Conservation (phyloP, 108 stramenopile species). For the Licmophora abbreviata region DNA sequence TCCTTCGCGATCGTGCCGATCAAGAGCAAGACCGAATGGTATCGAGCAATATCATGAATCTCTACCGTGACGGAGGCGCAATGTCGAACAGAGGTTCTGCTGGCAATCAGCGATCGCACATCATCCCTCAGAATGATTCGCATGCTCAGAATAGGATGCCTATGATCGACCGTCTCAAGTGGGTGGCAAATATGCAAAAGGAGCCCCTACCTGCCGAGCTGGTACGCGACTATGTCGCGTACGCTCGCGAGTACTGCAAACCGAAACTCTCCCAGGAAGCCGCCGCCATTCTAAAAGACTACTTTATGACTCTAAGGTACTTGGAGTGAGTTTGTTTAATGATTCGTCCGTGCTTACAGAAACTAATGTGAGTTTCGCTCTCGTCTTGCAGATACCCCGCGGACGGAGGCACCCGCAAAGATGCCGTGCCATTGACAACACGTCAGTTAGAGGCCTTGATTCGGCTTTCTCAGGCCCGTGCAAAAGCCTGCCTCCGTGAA, state of each 20-base stretch:
- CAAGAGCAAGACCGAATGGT: slow-evolving; percentile 83
- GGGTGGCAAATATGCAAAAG: slow-evolving; percentile 69
- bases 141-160: slow-evolving; percentile 6
- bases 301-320: slow-evolving; percentile 84
- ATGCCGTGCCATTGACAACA: slow-evolving; percentile 92
- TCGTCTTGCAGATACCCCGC: slow-evolving; percentile 27
- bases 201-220: slow-evolving; percentile 71
- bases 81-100: neutral
- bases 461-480: slow-evolving; percentile 89
- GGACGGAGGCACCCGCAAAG: slow-evolving; percentile 29
- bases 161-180: slow-evolving; percentile 50
- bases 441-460: slow-evolving; percentile 96
- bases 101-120: neutral
- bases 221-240: slow-evolving; percentile 94
- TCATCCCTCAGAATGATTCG: neutral
- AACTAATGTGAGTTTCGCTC: slow-evolving; percentile 1
- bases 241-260: slow-evolving; percentile 88
- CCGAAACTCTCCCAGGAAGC: slow-evolving; percentile 85
- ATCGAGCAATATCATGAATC: slow-evolving; percentile 88
- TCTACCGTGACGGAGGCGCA: slow-evolving; percentile 35
- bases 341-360: too few relatives aligned
- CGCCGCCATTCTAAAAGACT: slow-evolving; percentile 75
- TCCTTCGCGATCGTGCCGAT: slow-evolving; percentile 90
- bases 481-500: slow-evolving; percentile 89
- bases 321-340: slow-evolving; percentile 11